Base-by-base conservation (phyloP, 805 yeast species). In the Zygosaccharomyces bisporus region DNA sequence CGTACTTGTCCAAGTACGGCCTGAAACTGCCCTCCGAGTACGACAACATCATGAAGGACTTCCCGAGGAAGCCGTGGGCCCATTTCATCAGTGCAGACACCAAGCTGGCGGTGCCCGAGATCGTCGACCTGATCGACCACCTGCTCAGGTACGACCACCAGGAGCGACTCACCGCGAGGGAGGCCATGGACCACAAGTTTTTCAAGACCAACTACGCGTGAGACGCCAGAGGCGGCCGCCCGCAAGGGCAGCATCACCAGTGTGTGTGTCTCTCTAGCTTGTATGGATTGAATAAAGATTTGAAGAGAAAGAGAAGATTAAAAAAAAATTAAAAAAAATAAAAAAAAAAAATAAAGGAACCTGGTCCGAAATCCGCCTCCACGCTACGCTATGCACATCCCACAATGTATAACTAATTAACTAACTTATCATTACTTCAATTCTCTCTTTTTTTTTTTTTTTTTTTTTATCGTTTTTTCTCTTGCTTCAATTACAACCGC, bases 141-240 rank as follows among this genome's bases (percentile, higher is more conserved):
- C 66, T 89, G 49, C 70, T 89, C 57, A 75, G 82, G 46, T 89
- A 86, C 57, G 96, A 89, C 62, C 96, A 89, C 61, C 90, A 83
- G 63, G 86, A 82, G 57, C 77, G 96, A 58, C 72, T 86, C 46
- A 89, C 96, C 4, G 96, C 96, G 2, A 72, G 76, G 63, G 96
- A 89, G 64, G 95, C 96, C 13, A 79, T 87, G 88, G 76, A 63
- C 3, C 96, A 89, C 67, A 71, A 73, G 8, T 84, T 81, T 60
- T 83, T 84, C 66, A 75, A 75, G 47, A 52, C 55, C 14, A 52
- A 58, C 34, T 55, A 44, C 46, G 36, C 30, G 27, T 40, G 43
- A 38, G 36, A 12, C 16, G 31, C 13, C 13, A 3, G 31, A 8
- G 24, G 6, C 12, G 23, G 5, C 23, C 16, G 42, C 16, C 13